Evolutionary conservation across 164 flowering plant species (phyloP), one percentile per base, ranked within the genome.

Genomic region (Piper longum): DNA sequence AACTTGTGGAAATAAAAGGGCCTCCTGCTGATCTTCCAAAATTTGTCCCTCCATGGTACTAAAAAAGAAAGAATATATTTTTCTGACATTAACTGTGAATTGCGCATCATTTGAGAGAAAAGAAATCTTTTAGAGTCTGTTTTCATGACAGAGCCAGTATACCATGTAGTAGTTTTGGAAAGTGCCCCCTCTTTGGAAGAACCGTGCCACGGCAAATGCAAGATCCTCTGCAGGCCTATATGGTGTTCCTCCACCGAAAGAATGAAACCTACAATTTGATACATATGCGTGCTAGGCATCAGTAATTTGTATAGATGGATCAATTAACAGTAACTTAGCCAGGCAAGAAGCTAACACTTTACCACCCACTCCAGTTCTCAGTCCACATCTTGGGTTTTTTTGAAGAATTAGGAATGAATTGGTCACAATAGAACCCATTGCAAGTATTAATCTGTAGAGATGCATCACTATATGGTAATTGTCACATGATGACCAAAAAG

Each of bases 321-420:
- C 36, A 48, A 48, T 14, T 9, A 48, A 48, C 3, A 9, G 14
- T 48, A 26, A 6, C 16, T n/a, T 26, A n/a, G 9, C 52, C 43
- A 3, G 18, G 4, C 43, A 58, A 57, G 36, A 39, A 16, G n/a
- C 61, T n/a, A 48, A 64, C 58, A 61, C 16, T 74, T 71, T 81
- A 90, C 99, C 99, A 93, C 72, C 92, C 97, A 70, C 92, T 87
- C 99, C 99, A 90, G 54, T 82, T 85, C 79, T 90, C 99, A 14
- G 99, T 93, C 99, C 99, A 93, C 86, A 90, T 85, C 77, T 87
- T 90, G 43, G 99, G 97, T 65, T 93, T 93, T 68, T 82, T 84
- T 42, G 78, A 77, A 74, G 85, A 88, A 77, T 93, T 90, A 12
- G 97, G 97, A 58, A 95, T 72, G 84, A 93, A 93, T 72, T 82